A percentile compares a stretch with the other conserved stretches of the same genome.
phyloP scores from a whole-genome alignment of 768 basidiomycete genomes.

The Boletus speciosus region DNA sequence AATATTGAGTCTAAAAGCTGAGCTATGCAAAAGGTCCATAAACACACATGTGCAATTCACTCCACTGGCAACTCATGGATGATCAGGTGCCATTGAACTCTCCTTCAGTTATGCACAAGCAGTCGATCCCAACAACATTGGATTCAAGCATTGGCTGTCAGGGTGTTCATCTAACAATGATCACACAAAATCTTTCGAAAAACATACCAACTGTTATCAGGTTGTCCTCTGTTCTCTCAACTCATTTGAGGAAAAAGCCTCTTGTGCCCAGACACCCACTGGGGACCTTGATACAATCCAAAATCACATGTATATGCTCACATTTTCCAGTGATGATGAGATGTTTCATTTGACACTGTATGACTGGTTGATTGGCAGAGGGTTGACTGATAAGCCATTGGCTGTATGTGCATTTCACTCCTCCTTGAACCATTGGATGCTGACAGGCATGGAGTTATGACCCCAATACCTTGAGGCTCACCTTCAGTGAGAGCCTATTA shows the following conservation, averaged over 20 bases:
- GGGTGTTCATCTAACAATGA: slow-evolving; percentile 58
- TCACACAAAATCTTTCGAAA: slow-evolving; percentile 54
- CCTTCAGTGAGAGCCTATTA: slow-evolving; percentile 56
- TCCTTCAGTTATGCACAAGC: slow-evolving; percentile 79
- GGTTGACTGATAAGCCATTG: slow-evolving; percentile 82
- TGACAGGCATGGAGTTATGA: slow-evolving; percentile 54
- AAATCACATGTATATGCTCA: slow-evolving; percentile 80
- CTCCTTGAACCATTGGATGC: background rate
- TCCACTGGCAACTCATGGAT: background rate
- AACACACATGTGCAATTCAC: background rate
- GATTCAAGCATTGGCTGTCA: slow-evolving; percentile 72
- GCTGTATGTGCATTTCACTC: slow-evolving; percentile 54
- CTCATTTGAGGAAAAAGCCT: slow-evolving; percentile 69
- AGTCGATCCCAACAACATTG: slow-evolving; percentile 71
- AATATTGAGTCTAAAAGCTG: slow-evolving; percentile 68
- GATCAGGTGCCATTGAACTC: slow-evolving; percentile 75
- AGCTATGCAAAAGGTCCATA: slow-evolving; percentile 74
- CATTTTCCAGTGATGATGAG: slow-evolving; percentile 81
- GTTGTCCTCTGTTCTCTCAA: slow-evolving; percentile 78
- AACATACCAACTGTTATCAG: slow-evolving; percentile 72
- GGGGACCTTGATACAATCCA: slow-evolving; percentile 69
- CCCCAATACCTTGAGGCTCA: slow-evolving; percentile 87
- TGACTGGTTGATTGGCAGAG: slow-evolving; percentile 84
- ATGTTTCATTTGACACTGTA: slow-evolving; percentile 94
- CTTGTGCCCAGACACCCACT: slow-evolving; percentile 27